Evolutionary conservation across 306 rosid species (phyloP), one percentile per base, ranked within the genome.

Genomic region (Gillenia trifoliata): DNA sequence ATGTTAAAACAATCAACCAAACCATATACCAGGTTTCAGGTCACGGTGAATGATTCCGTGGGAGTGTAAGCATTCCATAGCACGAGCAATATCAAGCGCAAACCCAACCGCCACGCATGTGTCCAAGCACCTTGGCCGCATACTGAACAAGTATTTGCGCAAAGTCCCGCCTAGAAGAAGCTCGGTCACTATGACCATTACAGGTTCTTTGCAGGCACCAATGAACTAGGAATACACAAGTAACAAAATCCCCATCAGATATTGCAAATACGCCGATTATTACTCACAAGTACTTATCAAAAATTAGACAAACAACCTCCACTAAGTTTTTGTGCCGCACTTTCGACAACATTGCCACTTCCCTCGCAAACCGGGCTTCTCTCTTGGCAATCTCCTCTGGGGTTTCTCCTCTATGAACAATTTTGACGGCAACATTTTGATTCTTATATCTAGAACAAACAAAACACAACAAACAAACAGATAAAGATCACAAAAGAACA

Each of bases 21-120:
- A 72, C 45, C 13, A 70, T n/a, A 16, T 89, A 93, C 98, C 98
- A 11, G 98, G 98, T 74, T 93, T 93, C 66, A 93, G 92, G 87
- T 93, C 98, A 6, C 97, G 91, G 78, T 93, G 98, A 83, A 91
- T 93, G 80, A 93, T 91, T 82, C 97, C 98, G 8, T 93, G 97
- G 71, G 97, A 86, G 83, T 93, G 98, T 75, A 92, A 82, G 78
- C 97, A 89, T 72, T 89, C 96, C 93, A 89, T 89, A 22, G 97
- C 96, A 31, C 97, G 88, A 31, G 96, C 93, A 74, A 92, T 89
- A 75, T 89, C 97, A 75, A 92, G 96, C 34, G 97, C 96, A 77
- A 89, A 92, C 72, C 89, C 93, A 61, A 92, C 88, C 1, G 89
- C 96, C 65, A 89, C 88, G 13, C 54, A 79, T 70, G 69, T 87